Evolutionary conservation across 2,329 filamentous ascomycete genomes (phyloP).

Genomic region (Neophaeococcomyces mojaviensis): DNA sequence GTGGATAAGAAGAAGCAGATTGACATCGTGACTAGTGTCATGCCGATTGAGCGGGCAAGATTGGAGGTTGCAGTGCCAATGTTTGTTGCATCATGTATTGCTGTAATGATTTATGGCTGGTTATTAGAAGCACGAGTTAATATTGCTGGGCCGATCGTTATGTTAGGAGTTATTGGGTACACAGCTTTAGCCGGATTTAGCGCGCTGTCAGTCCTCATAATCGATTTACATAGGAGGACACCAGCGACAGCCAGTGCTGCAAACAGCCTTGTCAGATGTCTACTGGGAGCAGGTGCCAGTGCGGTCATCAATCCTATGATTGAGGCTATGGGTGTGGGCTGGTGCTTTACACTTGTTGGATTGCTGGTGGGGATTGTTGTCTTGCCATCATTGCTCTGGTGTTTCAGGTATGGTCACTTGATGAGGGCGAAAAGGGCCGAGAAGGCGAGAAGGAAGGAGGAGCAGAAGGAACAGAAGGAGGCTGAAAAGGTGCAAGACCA

Average conservation of each 20-base stretch:
- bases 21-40: constrained; percentile 28
- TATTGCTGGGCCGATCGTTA: constrained; percentile 28
- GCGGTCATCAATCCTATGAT: constrained; percentile 22
- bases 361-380: too few species aligned
- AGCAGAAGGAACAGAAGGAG: too few species aligned
- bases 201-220: constrained; percentile 13
- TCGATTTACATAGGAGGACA: constrained; percentile 14
- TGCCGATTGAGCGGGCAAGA: constrained; percentile 38
- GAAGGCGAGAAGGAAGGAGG: too few species aligned
- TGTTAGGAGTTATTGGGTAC: constrained; percentile 15
- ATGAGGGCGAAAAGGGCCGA: too few species aligned
- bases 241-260: constrained; percentile 30
- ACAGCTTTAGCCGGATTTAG: constrained; percentile 9
- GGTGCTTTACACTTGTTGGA: constrained; percentile 11
- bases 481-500: too few species aligned
- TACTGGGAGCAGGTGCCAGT: constrained; percentile 26
- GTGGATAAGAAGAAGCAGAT: constrained; percentile 29
- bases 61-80: constrained; percentile 35
- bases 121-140: constrained; percentile 29
- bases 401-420: too few species aligned
- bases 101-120: constrained; percentile 37
- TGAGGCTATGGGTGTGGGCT: constrained; percentile 13
- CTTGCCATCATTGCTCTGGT: too few species aligned
- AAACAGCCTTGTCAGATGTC: constrained; percentile 29
- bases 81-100: constrained; percentile 26